phyloP scores from a whole-genome alignment of 805 yeast species.

The Yamadazyma phyllophila region DNA sequence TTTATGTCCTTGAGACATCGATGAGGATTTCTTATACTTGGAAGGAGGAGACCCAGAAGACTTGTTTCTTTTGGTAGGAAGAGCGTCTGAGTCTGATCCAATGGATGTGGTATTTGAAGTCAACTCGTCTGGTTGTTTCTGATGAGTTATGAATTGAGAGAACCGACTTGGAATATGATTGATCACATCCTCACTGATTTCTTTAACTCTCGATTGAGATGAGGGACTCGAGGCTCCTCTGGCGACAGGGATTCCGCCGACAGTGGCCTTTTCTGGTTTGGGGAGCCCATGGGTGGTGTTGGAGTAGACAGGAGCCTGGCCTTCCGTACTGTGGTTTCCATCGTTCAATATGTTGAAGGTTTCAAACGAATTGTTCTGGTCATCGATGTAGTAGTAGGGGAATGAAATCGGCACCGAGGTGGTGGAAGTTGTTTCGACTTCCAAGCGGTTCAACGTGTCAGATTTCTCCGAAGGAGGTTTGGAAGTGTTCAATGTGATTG shows the following conservation, averaged over 20 bases:
- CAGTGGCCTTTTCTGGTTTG: constrained; percentile 2
- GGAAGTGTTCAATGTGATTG: constrained; percentile 3
- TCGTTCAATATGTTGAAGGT: constrained; percentile 22
- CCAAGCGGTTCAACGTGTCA: constrained; percentile 17
- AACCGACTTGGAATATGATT: constrained; percentile 41
- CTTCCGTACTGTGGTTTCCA: constrained; percentile 3
- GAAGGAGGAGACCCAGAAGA: not conserved
- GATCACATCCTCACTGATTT: constrained; percentile 10
- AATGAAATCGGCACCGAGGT: constrained; percentile 28
- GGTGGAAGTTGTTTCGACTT: constrained; percentile 25
- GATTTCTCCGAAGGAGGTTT: constrained; percentile 9
- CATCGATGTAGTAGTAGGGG: constrained; percentile 25
- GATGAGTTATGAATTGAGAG: constrained; percentile 39
- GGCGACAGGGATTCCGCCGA: constrained; percentile 4
- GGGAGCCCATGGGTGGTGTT: constrained; percentile 24
- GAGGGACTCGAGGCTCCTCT: not conserved
- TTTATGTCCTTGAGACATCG: not conserved
- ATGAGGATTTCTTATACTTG: constrained; percentile 3
- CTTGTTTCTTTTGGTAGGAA: not conserved
- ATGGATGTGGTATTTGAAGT: constrained; percentile 11
- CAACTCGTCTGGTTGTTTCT: constrained; percentile 13
- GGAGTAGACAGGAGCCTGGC: constrained; percentile 19
- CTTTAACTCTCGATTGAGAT: constrained; percentile 1
- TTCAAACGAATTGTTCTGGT: constrained; percentile 22
- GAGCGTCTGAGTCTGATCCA: constrained; percentile 10